A percentile compares a stretch with the other conserved stretches of the same genome.
These are phyloP conservation scores for Blastomyces parvus DNA, from an alignment of 2,329 filamentous ascomycete genomes.

Conservation along the genomic window DNA sequence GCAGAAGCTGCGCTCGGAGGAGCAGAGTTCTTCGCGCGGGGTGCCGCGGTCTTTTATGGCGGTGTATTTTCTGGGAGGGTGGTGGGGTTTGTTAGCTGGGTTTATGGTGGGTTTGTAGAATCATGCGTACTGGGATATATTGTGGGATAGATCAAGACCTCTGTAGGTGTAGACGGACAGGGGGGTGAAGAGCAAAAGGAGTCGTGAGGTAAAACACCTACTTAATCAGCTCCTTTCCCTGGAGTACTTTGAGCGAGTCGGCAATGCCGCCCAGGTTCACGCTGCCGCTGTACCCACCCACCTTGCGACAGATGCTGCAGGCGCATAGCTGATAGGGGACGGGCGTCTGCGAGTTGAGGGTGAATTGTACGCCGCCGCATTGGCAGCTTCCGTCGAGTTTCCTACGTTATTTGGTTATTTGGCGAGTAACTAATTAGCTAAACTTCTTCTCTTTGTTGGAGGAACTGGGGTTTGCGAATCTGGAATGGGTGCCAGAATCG, in stretches of 20 bases:
- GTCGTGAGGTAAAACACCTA: conserved; percentile 18
- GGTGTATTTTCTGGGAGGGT: conserved; percentile 34
- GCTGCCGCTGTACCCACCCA: conserved; percentile 37
- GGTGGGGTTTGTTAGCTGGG: background rate
- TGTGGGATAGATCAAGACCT: background rate
- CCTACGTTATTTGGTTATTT: conserved; percentile 22
- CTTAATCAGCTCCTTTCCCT: conserved; percentile 39
- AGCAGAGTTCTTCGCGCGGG: conserved; percentile 24
- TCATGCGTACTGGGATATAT: too few relatives aligned
- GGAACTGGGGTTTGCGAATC: too few relatives aligned
- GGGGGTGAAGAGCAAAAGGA: background rate
- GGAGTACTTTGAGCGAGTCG: conserved; percentile 33
- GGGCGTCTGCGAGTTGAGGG: conserved; percentile 38
- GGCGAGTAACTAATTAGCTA: background rate
- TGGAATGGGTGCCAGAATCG: background rate
- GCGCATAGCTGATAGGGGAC: conserved; percentile 43
- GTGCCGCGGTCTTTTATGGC: conserved; percentile 38
- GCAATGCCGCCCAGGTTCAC: conserved; percentile 41
- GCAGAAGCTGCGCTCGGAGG: conserved; percentile 41
- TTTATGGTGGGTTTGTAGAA: background rate
- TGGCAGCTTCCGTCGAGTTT: conserved; percentile 42
- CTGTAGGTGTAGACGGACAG: background rate
- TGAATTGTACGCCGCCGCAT: conserved; percentile 41
- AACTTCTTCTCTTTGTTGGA: too few relatives aligned
- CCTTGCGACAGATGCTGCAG: conserved; percentile 43